A percentile compares a stretch with the other conserved stretches of the same genome.
These are phyloP conservation scores for Hypholoma sublateritium DNA, from an alignment of 768 basidiomycete genomes.

Conservation along the genomic window DNA sequence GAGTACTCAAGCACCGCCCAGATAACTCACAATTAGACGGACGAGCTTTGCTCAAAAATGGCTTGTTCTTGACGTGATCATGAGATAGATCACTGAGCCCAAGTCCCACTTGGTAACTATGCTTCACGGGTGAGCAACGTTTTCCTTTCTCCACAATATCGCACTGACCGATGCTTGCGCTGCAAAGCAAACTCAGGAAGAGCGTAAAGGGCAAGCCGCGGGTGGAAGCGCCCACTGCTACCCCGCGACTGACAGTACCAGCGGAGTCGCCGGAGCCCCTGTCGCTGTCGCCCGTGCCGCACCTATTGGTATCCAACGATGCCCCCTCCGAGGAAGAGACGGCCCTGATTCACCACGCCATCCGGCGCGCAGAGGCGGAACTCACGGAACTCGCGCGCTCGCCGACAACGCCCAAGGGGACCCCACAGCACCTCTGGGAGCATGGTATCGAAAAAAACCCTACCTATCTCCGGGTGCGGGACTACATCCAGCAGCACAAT, in stretches of 20 bases:
- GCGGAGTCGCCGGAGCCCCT: background rate
- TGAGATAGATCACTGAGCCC: too few species aligned
- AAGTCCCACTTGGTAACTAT: too few species aligned
- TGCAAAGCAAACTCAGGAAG: background rate
- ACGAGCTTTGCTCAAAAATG: too few species aligned
- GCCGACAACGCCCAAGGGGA: background rate
- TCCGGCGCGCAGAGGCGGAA: background rate
- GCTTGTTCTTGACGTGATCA: too few species aligned
- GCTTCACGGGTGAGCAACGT: too few species aligned
- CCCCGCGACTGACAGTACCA: background rate
- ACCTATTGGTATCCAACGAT: conserved; percentile 1
- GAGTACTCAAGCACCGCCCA: too few species aligned
- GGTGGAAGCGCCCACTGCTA: background rate
- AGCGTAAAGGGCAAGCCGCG: background rate
- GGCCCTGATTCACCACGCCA: background rate
- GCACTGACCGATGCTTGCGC: too few species aligned
- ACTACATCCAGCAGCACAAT: background rate
- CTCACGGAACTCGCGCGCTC: background rate
- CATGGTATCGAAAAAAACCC: background rate
- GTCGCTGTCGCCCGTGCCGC: conserved; percentile 4
- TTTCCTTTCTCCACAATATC: too few species aligned
- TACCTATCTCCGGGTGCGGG: background rate
- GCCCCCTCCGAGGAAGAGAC: conserved; percentile 2
- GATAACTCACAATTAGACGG: too few species aligned
- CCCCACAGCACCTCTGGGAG: background rate